These are phyloP conservation scores for Penicillium pulvis DNA, from an alignment of 495 filamentous ascomycete species.

Conservation along the genomic window DNA sequence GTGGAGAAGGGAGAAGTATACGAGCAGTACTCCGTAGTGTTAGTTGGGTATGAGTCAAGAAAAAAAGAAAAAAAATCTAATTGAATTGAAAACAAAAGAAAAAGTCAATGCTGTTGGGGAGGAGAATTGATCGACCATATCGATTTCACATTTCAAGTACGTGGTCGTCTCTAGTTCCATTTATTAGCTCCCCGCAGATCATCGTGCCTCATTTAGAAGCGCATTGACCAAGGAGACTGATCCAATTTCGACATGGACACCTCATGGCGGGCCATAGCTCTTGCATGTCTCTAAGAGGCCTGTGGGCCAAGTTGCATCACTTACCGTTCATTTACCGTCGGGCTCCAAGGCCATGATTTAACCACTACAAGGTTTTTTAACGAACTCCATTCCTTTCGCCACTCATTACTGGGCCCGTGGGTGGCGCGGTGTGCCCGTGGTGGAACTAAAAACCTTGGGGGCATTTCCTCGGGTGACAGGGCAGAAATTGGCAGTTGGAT, in stretches of 20 bases:
- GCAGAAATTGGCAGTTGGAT: background rate
- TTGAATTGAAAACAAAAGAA: background rate
- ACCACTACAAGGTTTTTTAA: background rate
- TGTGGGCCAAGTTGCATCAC: background rate
- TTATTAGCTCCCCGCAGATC: constrained; percentile 7
- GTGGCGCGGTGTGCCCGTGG: constrained; percentile 3
- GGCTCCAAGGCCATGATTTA: background rate
- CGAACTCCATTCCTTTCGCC: constrained; percentile 5
- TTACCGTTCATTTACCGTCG: background rate
- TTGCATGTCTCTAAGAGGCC: background rate
- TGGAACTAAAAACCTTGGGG: background rate
- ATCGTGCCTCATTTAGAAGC: constrained; percentile 6
- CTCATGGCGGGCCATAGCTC: background rate
- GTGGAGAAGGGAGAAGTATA: background rate
- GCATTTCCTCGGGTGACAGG: constrained; percentile 1
- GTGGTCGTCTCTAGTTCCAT: constrained; percentile 4
- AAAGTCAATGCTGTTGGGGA: background rate
- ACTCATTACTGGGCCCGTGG: background rate
- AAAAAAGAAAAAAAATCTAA: background rate
- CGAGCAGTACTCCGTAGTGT: background rate
- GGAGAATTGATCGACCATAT: background rate
- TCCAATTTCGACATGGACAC: constrained; percentile 2
- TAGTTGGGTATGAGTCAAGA: background rate
- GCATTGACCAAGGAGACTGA: constrained; percentile 9
- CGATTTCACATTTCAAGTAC: background rate